Percentiles rank a stretch among this genome's conserved stretches.
These are phyloP conservation scores for Ustulina deusta DNA, from an alignment of 2,329 filamentous ascomycete species.

Conservation along the genomic window DNA sequence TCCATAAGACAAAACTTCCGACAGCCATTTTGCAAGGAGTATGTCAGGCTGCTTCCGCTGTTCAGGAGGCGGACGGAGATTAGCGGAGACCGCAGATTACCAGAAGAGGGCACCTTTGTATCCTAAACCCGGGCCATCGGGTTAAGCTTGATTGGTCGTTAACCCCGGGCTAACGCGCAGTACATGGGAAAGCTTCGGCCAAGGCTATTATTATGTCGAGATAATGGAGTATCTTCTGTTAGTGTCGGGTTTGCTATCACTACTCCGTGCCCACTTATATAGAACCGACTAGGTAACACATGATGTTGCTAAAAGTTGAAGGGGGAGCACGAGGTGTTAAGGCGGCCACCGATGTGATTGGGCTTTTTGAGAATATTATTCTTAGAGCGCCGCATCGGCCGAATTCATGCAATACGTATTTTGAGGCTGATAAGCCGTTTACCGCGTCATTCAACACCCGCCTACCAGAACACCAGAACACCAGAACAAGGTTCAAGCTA, in stretches of 20 bases:
- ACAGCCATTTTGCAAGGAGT: not conserved
- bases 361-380: not conserved
- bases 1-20: not conserved
- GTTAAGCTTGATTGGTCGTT: not conserved
- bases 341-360: not conserved
- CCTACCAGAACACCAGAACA: too few species aligned
- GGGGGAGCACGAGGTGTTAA: too few species aligned
- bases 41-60: not conserved
- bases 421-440: not conserved
- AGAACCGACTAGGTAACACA: not conserved
- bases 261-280: not conserved
- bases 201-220: not conserved
- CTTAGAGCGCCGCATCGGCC: not conserved
- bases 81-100: too few species aligned
- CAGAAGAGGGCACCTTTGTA: not conserved
- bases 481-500: too few species aligned
- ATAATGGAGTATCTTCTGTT: not conserved
- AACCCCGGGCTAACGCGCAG: not conserved
- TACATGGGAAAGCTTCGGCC: not conserved
- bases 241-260: not conserved
- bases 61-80: not conserved
- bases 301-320: too few species aligned
- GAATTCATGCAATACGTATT: not conserved
- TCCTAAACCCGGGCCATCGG: not conserved
- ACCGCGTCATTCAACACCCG: too few species aligned